Base-by-base conservation (phyloP, 352 stramenopile genomes). In the Phytopythium kandeliae region DNA sequence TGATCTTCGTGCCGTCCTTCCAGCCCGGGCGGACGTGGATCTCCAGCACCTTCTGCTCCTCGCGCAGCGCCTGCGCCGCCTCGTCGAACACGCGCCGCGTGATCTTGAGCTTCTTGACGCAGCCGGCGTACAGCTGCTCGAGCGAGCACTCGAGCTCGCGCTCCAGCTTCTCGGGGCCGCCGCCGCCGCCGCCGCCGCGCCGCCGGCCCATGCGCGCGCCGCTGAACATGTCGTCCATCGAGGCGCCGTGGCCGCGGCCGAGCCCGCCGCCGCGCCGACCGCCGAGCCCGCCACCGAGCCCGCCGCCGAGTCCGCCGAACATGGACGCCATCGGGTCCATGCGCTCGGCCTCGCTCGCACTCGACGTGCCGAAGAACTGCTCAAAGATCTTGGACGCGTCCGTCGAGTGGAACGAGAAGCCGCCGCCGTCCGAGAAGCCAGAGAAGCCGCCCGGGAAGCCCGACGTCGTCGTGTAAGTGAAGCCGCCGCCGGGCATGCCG, bases 1-100 rank as follows among this genome's bases (percentile, higher is more conserved):
- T 98, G 61, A 99, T 96, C 50, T 91, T 85, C 36, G 98, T 97
- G 44, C 96, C 96, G 40, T 97, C 79, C 54, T 97, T 92, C 91
- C 98, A 98, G 38, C 97, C 97, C n/a, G 94, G 91, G 33, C 93
- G 80, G 4, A 99, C 75, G 55, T 96, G 87, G 40, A 99, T 88
- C 22, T 98, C 98, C 22, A 99, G 67, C 34, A 94, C 85, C 71
- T 92, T 92, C 40, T 97, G 78, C 65, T 98, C 98, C 62, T 97
- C 92, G 37, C 97, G 96, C 16, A 96, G 62, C 54, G 97, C 56
- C 35, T 94, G 86, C 10, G 77, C 71, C 19, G 48, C 73, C 15
- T 76, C 64, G 55, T 88, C 87, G 35, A 77, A 85, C 30, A 90
- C 83, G 37, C 97, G 98, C 21, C 97, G 89, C 9, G 96, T 97